Evolutionary conservation across 179 eudicot genomes (phyloP).

Genomic region (Amaranthus tricolor): DNA sequence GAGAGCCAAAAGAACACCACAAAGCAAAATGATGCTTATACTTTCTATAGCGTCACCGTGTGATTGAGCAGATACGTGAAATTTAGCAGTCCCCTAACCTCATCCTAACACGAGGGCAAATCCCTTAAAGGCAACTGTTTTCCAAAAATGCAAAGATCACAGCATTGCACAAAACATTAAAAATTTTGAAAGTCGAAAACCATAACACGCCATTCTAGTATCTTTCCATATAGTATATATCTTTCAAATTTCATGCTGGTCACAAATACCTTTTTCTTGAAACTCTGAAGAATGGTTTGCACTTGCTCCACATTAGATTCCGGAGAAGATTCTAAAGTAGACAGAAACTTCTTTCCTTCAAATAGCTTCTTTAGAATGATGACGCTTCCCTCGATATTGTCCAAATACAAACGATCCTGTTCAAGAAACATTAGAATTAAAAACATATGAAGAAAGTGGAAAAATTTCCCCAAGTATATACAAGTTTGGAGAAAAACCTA

Average conservation of each 20-base stretch:
- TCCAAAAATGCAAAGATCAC: too few species aligned
- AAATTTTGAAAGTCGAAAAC: not conserved
- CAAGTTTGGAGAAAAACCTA: not conserved
- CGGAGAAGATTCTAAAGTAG: conserved; percentile 31
- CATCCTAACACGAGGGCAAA: too few species aligned
- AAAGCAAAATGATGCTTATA: too few species aligned
- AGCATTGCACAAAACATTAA: too few species aligned
- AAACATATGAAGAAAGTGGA: not conserved
- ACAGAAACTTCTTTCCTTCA: conserved; percentile 33
- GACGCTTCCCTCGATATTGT: conserved; percentile 48
- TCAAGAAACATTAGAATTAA: conserved; percentile 12
- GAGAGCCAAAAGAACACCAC: too few species aligned
- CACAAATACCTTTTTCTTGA: conserved; percentile 41
- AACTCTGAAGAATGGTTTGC: conserved; percentile 31
- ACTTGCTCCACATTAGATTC: conserved; percentile 28
- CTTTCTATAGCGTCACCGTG: too few species aligned
- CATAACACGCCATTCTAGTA: not conserved
- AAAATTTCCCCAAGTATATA: not conserved
- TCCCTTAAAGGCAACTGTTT: too few species aligned
- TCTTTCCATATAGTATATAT: not conserved
- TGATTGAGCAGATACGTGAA: too few species aligned
- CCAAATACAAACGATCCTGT: conserved; percentile 46
- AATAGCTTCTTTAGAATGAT: conserved; percentile 33
- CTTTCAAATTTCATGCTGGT: conserved; percentile 9
- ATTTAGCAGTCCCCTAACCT: too few species aligned